Evolutionary conservation across 495 filamentous ascomycete species (phyloP).

Genomic region (Neurospora sp.): DNA sequence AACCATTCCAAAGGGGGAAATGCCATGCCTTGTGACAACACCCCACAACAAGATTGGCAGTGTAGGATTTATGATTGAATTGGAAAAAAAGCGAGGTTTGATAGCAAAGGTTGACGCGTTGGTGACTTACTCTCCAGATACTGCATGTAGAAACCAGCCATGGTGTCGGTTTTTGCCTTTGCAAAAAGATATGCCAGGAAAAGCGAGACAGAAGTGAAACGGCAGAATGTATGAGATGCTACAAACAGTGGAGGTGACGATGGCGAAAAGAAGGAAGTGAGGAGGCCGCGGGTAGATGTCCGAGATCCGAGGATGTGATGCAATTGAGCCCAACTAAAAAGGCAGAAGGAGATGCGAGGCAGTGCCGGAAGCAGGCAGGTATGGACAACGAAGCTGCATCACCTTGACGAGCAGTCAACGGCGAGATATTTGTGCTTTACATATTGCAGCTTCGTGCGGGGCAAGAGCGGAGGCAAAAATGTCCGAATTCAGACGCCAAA

Average conservation of each 20-base stretch:
- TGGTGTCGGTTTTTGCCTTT: conserved; percentile 27
- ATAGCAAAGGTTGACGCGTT: background rate
- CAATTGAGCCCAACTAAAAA: conserved; percentile 47
- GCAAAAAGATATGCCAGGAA: background rate
- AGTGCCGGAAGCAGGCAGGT: conserved; percentile 27
- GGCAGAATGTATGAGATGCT: background rate
- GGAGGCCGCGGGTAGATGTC: conserved; percentile 22
- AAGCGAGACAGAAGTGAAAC: conserved; percentile 10
- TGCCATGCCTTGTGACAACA: conserved; percentile 16
- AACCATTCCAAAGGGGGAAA: conserved; percentile 13
- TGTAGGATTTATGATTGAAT: conserved; percentile 5
- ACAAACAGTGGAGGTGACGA: conserved; percentile 14
- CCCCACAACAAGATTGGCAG: conserved; percentile 15
- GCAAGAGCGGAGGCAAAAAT: conserved; percentile 31
- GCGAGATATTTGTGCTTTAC: conserved; percentile 52
- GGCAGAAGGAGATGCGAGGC: conserved; percentile 8
- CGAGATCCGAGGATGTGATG: conserved; percentile 37
- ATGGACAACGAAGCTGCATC: conserved; percentile 3
- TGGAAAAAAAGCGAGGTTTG: background rate
- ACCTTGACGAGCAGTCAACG: conserved; percentile 32
- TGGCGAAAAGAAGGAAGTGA: conserved; percentile 16
- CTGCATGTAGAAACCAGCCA: conserved; percentile 54
- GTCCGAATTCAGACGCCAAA: conserved; percentile 35
- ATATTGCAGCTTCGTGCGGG: conserved; percentile 44
- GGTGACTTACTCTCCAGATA: conserved; percentile 52